Base-by-base conservation (phyloP, 345 rosid species). In the Arabidopsis suecica region DNA sequence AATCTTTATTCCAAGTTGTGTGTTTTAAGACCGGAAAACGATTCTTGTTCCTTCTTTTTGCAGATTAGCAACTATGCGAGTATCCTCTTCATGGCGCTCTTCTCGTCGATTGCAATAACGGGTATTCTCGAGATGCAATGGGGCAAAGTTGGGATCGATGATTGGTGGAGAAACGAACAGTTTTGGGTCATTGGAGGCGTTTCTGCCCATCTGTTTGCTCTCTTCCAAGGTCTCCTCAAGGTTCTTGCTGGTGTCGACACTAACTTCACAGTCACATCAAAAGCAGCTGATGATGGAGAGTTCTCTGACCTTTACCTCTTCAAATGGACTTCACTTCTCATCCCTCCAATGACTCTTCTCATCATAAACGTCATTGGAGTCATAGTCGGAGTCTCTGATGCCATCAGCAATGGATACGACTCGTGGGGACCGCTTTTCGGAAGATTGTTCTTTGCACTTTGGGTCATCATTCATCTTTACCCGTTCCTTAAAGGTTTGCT, bases 101-200 rank as follows among this genome's bases (percentile, higher is more conserved):
- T 94, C 83, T 84, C 91, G 50, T 92, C 97, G 8, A 94, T 94
- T 62, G 98, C 98, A 55, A 93, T 91, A 18, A 94, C 98, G 1
- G 90, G 98, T 73, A 82, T 94, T 45, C 92, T 94, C 4, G 98
- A 94, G 86, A 94, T 94, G 97, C 98, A 94, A 71, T 94, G 98
- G 98, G 98, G 98, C 5, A 91, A 93, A 23, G 98, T 94, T 22
- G 95, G 93, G 10, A 87, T 94, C 23, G 97, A 94, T 64, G 97
- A 94, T 73, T 87, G 95, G 97, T 94, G 98, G 98, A 88, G 98
- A 82, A 94, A 94, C 8, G 98, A 94, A 78, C 98, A 94, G 80
- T 94, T 94, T 80, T 94, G 98, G 98, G 98, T 94, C 34, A 94
- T 94, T 3, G 98, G 98, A 69, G 98, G 98, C 0, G 97, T 71